Evolutionary conservation across 2,329 filamentous ascomycete species (phyloP).

Genomic region (Pseudonectria foliicola): DNA sequence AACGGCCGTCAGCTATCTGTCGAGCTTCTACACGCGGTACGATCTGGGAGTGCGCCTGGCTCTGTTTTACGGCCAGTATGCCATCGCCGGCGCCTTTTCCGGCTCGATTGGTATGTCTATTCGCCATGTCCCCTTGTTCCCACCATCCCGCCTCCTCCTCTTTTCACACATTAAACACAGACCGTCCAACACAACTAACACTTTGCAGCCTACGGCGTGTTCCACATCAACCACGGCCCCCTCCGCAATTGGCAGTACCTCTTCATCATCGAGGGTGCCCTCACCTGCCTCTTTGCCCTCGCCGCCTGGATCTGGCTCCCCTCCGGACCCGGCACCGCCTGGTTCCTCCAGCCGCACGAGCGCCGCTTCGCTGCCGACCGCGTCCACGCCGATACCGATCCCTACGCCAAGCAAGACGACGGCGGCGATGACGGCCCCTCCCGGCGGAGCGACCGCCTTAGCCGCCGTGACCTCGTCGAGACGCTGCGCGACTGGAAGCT

Average conservation of each 20-base stretch:
- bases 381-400: constrained; percentile 17
- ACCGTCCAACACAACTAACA: constrained; percentile 1
- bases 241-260: constrained; percentile 59
- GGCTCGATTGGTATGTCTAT: constrained; percentile 23
- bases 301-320: constrained; percentile 21
- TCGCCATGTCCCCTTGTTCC: no score
- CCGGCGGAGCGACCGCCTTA: constrained; percentile 16
- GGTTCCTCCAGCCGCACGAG: constrained; percentile 18
- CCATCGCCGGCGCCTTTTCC: constrained; percentile 20
- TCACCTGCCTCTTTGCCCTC: constrained; percentile 22
- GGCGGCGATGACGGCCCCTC: constrained; percentile 20
- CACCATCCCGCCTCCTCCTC: background rate
- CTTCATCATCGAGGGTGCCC: constrained; percentile 60
- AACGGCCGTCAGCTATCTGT: constrained; percentile 20
- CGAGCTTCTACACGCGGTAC: constrained; percentile 19
- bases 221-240: constrained; percentile 15
- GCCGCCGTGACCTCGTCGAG: constrained; percentile 17
- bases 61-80: constrained; percentile 23
- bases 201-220: constrained; percentile 19
- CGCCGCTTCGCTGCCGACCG: constrained; percentile 15
- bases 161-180: background rate
- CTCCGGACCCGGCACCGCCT: constrained; percentile 18
- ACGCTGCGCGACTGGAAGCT: constrained; percentile 22
- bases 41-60: constrained; percentile 20
- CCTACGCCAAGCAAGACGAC: constrained; percentile 15